Percentiles rank a stretch among this genome's conserved stretches.
Conservation (phyloP, 441 rosid species). For the Melastoma candidum region DNA sequence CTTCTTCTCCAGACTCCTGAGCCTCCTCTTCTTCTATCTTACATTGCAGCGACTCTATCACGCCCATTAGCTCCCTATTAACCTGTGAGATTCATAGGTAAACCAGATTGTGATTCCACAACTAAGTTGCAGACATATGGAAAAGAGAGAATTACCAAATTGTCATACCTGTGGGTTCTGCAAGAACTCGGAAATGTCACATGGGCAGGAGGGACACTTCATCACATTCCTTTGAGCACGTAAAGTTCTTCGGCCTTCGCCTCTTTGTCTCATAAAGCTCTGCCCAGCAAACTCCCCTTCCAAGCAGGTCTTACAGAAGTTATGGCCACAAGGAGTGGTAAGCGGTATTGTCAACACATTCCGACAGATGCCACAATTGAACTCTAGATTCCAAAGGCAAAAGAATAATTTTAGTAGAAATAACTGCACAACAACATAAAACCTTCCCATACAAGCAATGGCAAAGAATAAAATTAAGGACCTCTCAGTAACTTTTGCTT, state of each 20-base stretch:
- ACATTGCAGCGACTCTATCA: slow-evolving; percentile 36
- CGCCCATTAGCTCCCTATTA: slow-evolving; percentile 48
- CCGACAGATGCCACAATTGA: slow-evolving; percentile 33
- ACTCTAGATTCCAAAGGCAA: slow-evolving; percentile 25
- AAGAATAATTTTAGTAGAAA: background rate
- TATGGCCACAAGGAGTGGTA: slow-evolving; percentile 47
- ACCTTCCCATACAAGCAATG: background rate
- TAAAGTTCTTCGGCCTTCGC: slow-evolving; percentile 42
- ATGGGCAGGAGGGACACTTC: slow-evolving; percentile 58
- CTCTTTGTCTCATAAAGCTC: slow-evolving; percentile 16
- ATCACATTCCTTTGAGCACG: slow-evolving; percentile 45
- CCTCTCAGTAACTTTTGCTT: slow-evolving; percentile 44
- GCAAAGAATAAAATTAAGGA: slow-evolving; percentile 8
- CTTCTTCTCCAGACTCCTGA: slow-evolving; percentile 12
- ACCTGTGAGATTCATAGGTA: slow-evolving; percentile 25
- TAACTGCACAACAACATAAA: background rate
- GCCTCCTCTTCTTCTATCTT: slow-evolving; percentile 12
- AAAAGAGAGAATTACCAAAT: background rate
- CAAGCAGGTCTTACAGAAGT: slow-evolving; percentile 49
- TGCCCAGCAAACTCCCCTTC: slow-evolving; percentile 33
- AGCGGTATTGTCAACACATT: slow-evolving; percentile 33
- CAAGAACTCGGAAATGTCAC: slow-evolving; percentile 53
- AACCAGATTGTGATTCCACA: slow-evolving; percentile 1
- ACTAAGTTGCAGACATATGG: background rate
- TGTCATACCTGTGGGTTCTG: slow-evolving; percentile 42